A percentile compares a stretch with the other conserved stretches of the same genome.
Conservation (phyloP, 2,329 filamentous ascomycete genomes). For the Alternaria novae-zelandiae region DNA sequence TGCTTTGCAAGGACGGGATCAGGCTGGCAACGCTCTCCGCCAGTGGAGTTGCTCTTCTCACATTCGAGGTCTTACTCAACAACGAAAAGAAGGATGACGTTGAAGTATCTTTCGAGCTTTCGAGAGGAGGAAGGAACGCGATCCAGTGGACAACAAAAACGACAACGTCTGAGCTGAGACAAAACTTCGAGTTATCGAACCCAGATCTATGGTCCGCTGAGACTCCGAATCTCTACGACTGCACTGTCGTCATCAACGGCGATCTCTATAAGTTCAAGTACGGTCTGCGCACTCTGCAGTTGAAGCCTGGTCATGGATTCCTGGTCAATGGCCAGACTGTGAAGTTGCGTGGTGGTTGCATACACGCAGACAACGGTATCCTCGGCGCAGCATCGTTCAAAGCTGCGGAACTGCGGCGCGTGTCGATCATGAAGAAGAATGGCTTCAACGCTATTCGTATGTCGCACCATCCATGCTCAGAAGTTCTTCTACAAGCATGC, state of each 20-base stretch:
- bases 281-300: background rate
- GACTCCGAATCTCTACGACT: background rate
- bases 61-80: background rate
- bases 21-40: background rate
- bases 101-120: background rate
- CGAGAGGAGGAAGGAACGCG: background rate
- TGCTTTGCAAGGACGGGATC: background rate
- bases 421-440: background rate
- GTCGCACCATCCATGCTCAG: background rate
- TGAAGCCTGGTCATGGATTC: background rate
- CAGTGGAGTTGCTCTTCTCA: background rate
- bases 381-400: background rate
- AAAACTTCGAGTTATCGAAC: background rate
- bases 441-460: background rate
- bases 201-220: background rate
- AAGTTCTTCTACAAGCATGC: background rate
- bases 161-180: background rate
- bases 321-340: background rate
- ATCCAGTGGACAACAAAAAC: background rate
- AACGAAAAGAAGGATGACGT: background rate
- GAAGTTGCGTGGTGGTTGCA: background rate
- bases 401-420: background rate
- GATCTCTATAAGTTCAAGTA: background rate
- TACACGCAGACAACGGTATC: background rate
- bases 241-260: background rate